Base-by-base conservation (phyloP, 331 rosid genomes). In the Prunus yedoensis region DNA sequence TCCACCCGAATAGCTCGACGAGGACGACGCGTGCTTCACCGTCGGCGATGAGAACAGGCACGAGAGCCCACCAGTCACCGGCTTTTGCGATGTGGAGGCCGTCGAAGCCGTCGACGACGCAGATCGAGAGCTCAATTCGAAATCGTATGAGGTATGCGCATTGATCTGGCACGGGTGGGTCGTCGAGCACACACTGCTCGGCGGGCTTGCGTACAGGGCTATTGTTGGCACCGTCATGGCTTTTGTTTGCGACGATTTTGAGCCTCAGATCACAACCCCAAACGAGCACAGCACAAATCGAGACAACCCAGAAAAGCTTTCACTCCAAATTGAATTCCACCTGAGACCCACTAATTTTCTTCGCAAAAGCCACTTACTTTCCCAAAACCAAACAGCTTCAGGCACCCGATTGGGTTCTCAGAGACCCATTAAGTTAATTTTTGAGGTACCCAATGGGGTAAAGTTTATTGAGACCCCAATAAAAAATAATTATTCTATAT, bases 61-160 rank as follows among this genome's bases (percentile, higher is more conserved):
- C 9, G 99, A 87, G 0, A 95, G 91, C 14, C 98, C 98, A 0
- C 98, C 99, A 20, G 85, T 77, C 65, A 81, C 88, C 41, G 94
- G 81, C 87, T 88, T 95, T 85, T 88, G 93, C 23, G 86, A 82
- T 5, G 94, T 70, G 49, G 97, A 83, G 17, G 90, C 82, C 15
- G 96, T 69, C 2, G 92, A 76, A 12, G 93, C 68, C 13, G 92
- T 60, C 65, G 97, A 74, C 3, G 98, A 77, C 12, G 96, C 85
- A 77, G 96, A 82, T 78, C 97, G 78, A 25, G 97, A 83, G 66
- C 87, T 79, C 56, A 88, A 80, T 51, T 95, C 96, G 81, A 90
- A 89, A 85, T 95, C 97, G 11, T 75, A 82, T 6, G 93, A 62
- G 30, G 88, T 21, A 21, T 21, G 21, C 21, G 21, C 21, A 21